Percentiles rank a stretch among this genome's conserved stretches.
Conservation (phyloP, 2,329 filamentous ascomycete genomes). For the Fusarium tanahbumbuense region DNA sequence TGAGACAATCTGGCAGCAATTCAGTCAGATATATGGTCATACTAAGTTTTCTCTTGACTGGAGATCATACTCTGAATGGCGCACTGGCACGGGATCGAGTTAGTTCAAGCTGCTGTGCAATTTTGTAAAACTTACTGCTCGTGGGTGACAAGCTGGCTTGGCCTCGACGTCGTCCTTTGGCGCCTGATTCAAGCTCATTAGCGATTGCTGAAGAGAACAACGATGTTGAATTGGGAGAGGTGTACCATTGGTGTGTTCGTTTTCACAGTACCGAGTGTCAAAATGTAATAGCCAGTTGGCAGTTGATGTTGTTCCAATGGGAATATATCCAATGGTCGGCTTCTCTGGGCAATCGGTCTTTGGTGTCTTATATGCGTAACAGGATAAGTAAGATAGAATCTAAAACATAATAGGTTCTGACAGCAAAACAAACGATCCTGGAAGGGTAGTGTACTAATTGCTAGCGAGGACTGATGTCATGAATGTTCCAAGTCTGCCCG, state of each 20-base stretch:
- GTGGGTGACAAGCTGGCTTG: conserved; percentile 85
- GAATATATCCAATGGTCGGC: not conserved
- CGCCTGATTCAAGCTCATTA: conserved; percentile 24
- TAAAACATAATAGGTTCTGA: not conserved
- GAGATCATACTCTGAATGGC: conserved; percentile 80
- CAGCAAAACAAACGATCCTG: not conserved
- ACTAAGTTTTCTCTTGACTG: not conserved
- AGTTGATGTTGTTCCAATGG: not conserved
- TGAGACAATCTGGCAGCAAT: conserved; percentile 76
- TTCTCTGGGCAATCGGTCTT: not conserved
- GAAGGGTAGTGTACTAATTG: not conserved
- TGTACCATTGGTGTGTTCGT: conserved; percentile 21
- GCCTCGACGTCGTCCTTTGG: conserved; percentile 77
- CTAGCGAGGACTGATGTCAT: conserved; percentile 31
- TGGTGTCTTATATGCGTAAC: not conserved
- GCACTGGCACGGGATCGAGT: conserved; percentile 66
- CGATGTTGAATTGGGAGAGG: not conserved
- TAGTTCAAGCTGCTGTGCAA: not conserved
- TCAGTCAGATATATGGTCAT: conserved; percentile 7
- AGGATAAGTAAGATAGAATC: not conserved
- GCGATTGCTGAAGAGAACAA: not conserved
- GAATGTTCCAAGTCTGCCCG: not conserved
- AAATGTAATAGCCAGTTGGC: not conserved
- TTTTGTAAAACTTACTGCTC: conserved; percentile 71
- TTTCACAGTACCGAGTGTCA: not conserved